These are phyloP conservation scores for Tetramitus jugosus DNA, from an alignment of 208 protist genomes.

Conservation along the genomic window DNA sequence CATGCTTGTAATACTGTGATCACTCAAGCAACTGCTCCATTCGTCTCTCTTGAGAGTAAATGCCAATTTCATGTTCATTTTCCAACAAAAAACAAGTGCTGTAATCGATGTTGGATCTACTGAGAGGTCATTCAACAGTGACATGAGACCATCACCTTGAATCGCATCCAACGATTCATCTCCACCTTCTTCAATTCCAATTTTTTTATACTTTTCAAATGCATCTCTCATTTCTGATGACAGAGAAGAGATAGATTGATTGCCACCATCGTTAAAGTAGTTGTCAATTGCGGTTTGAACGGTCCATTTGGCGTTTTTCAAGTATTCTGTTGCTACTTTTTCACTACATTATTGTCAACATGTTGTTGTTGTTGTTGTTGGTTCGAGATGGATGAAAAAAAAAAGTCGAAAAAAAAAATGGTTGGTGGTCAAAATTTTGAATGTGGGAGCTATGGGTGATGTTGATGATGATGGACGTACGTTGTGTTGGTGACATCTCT, in stretches of 20 bases:
- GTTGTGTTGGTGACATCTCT: too few species aligned
- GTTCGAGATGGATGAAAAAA: too few species aligned
- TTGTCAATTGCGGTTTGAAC: background rate
- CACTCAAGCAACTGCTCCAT: background rate
- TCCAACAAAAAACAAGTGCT: background rate
- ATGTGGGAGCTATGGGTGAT: too few species aligned
- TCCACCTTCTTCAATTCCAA: background rate
- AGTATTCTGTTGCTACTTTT: conserved; percentile 14
- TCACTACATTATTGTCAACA: background rate
- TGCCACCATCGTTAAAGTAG: background rate
- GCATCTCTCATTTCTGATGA: background rate
- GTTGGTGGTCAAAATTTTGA: too few species aligned
- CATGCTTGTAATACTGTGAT: background rate
- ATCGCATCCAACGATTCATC: background rate
- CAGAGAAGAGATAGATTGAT: too few species aligned
- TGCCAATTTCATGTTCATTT: background rate
- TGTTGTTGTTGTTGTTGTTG: too few species aligned
- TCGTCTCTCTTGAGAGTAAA: conserved; percentile 1
- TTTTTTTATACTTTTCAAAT: conserved; percentile 15
- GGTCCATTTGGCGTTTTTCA: conserved; percentile 2
- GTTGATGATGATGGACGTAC: too few species aligned
- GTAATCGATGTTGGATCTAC: background rate
- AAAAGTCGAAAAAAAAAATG: too few species aligned
- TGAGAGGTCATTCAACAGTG: background rate
- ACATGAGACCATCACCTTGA: background rate